Evolutionary conservation across 768 basidiomycete species (phyloP).

Genomic region (Lactarius psammicola): DNA sequence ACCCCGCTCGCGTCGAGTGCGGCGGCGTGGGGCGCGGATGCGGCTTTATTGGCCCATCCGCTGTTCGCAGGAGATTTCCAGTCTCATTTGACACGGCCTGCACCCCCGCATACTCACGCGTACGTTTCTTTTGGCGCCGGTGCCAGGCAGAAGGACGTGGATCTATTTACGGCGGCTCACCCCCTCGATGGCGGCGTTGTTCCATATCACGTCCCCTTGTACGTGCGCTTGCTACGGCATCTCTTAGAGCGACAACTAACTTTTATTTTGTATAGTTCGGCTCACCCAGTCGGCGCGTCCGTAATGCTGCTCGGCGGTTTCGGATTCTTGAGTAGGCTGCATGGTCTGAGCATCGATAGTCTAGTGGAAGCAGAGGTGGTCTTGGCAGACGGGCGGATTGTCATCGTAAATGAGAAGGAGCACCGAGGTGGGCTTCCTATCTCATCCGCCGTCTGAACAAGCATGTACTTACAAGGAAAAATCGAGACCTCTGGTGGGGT

Average conservation of each 20-base stretch:
- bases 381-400: constrained; percentile 83
- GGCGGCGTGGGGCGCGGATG: constrained; percentile 10
- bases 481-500: constrained; percentile 83
- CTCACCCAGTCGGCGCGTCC: constrained; percentile 76
- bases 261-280: constrained; percentile 48
- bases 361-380: constrained; percentile 92
- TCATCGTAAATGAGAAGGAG: constrained; percentile 69
- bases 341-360: constrained; percentile 87
- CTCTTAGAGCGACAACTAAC: constrained; percentile 13
- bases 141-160: constrained; percentile 80
- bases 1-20: constrained; percentile 9
- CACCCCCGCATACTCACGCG: constrained; percentile 65
- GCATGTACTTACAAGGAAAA: constrained; percentile 12
- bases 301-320: constrained; percentile 87
- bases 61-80: constrained; percentile 34
- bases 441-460: neutral
- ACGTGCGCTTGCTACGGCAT: constrained; percentile 1
- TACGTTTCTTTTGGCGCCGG: constrained; percentile 89
- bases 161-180: constrained; percentile 67
- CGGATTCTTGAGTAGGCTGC: constrained; percentile 79
- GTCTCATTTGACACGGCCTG: constrained; percentile 42
- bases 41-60: constrained; percentile 29
- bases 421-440: constrained; percentile 52
- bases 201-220: constrained; percentile 70
- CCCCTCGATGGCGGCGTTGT: constrained; percentile 63